Base-by-base conservation (phyloP, 768 basidiomycete species). In the Mrakia hoshinonis region DNA sequence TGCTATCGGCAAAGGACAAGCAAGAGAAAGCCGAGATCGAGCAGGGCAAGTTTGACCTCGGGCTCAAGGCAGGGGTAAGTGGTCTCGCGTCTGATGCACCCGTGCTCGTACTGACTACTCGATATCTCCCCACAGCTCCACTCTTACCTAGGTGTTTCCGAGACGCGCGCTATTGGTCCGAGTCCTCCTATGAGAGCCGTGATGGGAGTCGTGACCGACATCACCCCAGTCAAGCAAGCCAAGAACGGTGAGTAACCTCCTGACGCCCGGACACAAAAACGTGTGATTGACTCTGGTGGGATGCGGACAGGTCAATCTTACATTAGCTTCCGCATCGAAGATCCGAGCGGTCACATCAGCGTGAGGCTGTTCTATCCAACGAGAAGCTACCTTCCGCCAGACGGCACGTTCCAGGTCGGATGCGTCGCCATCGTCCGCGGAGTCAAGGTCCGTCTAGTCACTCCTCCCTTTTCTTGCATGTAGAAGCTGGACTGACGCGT, bases 161-260 rank as follows among this genome's bases (percentile, higher is more conserved):
- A 11, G 1, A 11, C 36, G n/a, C 58, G 22, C 13, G 31, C 15
- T 9, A 10, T 61, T 10, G 31, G 31, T 0, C 9, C 12, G 5
- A 22, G 36, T n/a, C 34, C 58, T n/a, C 5, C 34, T 18, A 18
- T 1, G 22, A 29, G 58, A 22, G 4, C 9, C 10, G 36, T 36
- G 31, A 61, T 61, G 31, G 58, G 58, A 61, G 58, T 61, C 34
- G 58, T 61, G 9, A 61, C 58, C 31, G 36, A 61, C 58, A 61
- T 61, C 36, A 31, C 31, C 31, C 20, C 58, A 13, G 15, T 38
- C 58, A 61, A 38, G 34, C 11, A 18, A 7, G 31, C 58, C 15
- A 61, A 61, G 4, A 1, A 15, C 5, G 7, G 58, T 61, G 12
- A 9, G 55, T 54, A 11, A 2, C 26, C 29, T 61, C 36, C 4